phyloP scores from a whole-genome alignment of 495 filamentous ascomycete genomes.

The Podospora bellae-mahoneyi region DNA sequence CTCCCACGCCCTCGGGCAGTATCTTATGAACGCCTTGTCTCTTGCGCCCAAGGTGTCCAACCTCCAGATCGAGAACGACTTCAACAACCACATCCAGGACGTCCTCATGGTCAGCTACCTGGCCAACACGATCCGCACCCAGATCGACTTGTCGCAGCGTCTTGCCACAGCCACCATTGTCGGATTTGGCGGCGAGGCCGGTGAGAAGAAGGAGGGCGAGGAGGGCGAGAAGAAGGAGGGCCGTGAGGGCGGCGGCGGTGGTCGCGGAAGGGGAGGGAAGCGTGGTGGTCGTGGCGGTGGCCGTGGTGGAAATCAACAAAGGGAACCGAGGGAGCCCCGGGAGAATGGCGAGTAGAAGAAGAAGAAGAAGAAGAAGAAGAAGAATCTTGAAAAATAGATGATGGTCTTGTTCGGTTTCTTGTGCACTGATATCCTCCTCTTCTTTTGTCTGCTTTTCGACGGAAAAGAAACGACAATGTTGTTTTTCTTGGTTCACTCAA shows the following conservation, averaged over 20 bases:
- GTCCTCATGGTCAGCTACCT: slow-evolving; percentile 95
- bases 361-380: not conserved
- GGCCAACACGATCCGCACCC: slow-evolving; percentile 96
- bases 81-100: slow-evolving; percentile 99
- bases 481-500: slow-evolving; percentile 1
- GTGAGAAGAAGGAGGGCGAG: slow-evolving; percentile 43
- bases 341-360: slow-evolving; percentile 28
- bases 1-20: slow-evolving; percentile 86
- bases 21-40: slow-evolving; percentile 84
- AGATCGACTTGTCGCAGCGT: slow-evolving; percentile 95
- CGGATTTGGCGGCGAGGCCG: slow-evolving; percentile 51
- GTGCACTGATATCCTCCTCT: slow-evolving; percentile 1
- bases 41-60: slow-evolving; percentile 91
- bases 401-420: not conserved
- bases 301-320: slow-evolving; percentile 39
- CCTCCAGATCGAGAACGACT: slow-evolving; percentile 87
- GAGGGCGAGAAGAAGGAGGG: slow-evolving; percentile 35
- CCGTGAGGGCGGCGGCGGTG: slow-evolving; percentile 36
- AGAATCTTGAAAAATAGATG: slow-evolving; percentile 14
- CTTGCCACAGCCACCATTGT: slow-evolving; percentile 81
- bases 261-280: slow-evolving; percentile 35
- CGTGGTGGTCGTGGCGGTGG: slow-evolving; percentile 41
- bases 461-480: not conserved
- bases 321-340: slow-evolving; percentile 42
- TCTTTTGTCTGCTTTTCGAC: not conserved